Evolutionary conservation across 306 rosid species (phyloP).

Genomic region (Vicia faba): DNA sequence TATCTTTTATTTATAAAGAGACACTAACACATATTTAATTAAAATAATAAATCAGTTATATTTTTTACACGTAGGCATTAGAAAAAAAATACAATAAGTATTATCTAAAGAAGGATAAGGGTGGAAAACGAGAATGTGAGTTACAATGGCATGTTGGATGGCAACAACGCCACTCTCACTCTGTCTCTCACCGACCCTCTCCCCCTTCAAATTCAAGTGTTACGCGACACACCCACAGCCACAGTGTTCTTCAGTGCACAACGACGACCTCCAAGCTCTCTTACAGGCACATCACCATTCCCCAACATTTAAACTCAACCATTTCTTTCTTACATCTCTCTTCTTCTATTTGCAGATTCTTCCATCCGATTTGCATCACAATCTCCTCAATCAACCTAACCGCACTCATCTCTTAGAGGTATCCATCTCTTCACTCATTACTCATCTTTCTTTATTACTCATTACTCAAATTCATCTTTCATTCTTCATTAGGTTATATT

Average conservation of each 20-base stretch:
- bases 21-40: too few relatives aligned
- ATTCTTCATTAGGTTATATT: slow-evolving; percentile 49
- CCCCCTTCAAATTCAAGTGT: neutral
- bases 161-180: neutral
- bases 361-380: slow-evolving; percentile 62
- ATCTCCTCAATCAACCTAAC: slow-evolving; percentile 51
- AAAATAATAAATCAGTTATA: too few relatives aligned
- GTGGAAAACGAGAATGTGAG: slow-evolving; percentile 17
- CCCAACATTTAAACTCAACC: neutral
- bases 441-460: neutral
- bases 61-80: too few relatives aligned
- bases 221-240: slow-evolving; percentile 8
- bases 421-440: neutral
- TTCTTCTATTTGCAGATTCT: slow-evolving; percentile 48
- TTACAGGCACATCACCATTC: slow-evolving; percentile 41
- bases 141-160: neutral
- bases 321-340: neutral
- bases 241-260: slow-evolving; percentile 12
- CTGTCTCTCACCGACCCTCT: neutral
- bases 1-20: too few relatives aligned
- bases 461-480: neutral
- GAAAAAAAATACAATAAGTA: too few relatives aligned
- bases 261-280: slow-evolving; percentile 56
- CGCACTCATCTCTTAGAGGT: slow-evolving; percentile 61
- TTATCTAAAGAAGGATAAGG: slow-evolving; percentile 6